phyloP scores from a whole-genome alignment of 441 rosid species.

The Theobroma grandiflorum region DNA sequence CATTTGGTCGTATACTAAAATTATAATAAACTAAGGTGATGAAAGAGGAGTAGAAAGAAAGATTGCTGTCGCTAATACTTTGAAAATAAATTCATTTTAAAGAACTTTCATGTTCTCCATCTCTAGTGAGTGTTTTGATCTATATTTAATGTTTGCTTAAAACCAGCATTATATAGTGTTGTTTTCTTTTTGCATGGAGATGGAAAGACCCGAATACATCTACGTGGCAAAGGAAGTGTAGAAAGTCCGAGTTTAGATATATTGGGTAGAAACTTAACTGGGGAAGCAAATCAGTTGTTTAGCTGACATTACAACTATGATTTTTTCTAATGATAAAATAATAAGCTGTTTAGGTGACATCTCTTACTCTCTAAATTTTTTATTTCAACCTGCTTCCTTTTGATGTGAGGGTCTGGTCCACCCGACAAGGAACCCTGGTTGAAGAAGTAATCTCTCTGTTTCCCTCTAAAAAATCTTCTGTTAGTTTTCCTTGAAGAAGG shows the following conservation, averaged over 20 bases:
- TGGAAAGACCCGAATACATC: constrained; percentile 20
- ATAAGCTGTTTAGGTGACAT: constrained; percentile 41
- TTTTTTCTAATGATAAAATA: constrained; percentile 33
- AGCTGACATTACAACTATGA: constrained; percentile 46
- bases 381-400: constrained; percentile 39
- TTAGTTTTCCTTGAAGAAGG: constrained; percentile 40
- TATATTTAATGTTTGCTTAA: constrained; percentile 1
- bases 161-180: constrained; percentile 17
- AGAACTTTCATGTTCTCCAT: neutral
- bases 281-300: constrained; percentile 71
- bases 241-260: constrained; percentile 76
- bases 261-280: constrained; percentile 66
- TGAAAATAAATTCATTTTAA: neutral
- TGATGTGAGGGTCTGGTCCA: constrained; percentile 43
- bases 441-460: constrained; percentile 51
- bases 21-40: neutral
- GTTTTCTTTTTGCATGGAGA: constrained; percentile 41
- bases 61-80: neutral
- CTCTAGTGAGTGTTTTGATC: constrained; percentile 11
- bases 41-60: constrained; percentile 7
- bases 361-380: constrained; percentile 39
- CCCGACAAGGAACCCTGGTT: constrained; percentile 62
- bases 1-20: neutral
- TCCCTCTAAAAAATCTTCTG: constrained; percentile 14
- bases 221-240: constrained; percentile 53